phyloP scores from a whole-genome alignment of 31 red algal species.

The Bonnemaisonia californica region DNA sequence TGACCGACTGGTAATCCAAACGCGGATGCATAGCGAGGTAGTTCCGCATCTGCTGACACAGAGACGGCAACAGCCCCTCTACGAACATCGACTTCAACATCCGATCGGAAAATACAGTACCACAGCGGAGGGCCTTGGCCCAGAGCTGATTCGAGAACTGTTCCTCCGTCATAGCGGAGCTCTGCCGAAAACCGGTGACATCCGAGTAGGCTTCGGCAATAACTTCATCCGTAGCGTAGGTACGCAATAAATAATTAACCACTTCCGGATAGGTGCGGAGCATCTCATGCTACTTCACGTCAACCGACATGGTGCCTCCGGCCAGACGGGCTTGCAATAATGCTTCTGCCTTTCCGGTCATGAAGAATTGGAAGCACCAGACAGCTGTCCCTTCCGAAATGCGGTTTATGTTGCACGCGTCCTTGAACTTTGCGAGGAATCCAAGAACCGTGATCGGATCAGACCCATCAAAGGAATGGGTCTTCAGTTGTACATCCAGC shows the following conservation, averaged over 20 bases:
- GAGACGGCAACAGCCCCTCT: neutral
- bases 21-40: neutral
- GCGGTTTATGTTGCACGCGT: slow-evolving; percentile 1
- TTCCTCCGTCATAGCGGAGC: neutral
- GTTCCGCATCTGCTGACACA: neutral
- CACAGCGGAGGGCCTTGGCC: neutral
- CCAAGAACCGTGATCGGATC: neutral
- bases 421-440: neutral
- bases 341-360: neutral
- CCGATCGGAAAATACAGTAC: too few species aligned
- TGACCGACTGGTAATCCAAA: neutral
- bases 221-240: neutral
- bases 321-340: neutral
- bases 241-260: neutral
- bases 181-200: neutral
- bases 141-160: neutral
- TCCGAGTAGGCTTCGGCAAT: neutral
- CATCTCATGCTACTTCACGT: neutral
- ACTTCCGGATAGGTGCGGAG: neutral
- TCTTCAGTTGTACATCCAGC: neutral
- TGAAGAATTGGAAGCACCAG: slow-evolving; percentile 1
- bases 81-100: neutral
- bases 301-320: too few species aligned
- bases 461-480: neutral
- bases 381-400: neutral